Conservation (phyloP, 2,329 filamentous ascomycete genomes). For the Ustulina deusta region DNA sequence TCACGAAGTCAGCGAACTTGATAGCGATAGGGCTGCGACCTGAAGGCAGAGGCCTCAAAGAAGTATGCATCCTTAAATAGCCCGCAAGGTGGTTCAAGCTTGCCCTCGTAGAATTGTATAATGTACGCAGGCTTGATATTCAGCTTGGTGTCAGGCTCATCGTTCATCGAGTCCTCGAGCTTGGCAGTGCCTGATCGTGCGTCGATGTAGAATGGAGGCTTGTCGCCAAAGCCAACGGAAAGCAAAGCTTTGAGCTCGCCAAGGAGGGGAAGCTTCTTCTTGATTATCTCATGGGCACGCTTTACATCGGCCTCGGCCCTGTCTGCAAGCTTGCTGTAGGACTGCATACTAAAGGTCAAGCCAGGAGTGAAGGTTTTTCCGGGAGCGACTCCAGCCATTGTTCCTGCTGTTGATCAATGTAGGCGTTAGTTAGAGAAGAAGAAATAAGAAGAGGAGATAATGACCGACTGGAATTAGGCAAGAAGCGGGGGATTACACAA, state of each 20-base stretch:
- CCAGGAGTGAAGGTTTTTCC: background rate
- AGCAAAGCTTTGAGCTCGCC: background rate
- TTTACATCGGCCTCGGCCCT: background rate
- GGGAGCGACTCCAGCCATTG: background rate
- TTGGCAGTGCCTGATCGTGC: background rate
- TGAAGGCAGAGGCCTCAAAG: background rate
- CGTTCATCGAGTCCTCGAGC: background rate
- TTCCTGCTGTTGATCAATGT: background rate
- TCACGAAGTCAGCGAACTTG: background rate
- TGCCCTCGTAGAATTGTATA: background rate
- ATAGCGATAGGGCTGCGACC: background rate
- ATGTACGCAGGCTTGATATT: background rate
- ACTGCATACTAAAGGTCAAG: background rate
- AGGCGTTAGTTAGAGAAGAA: too few species aligned
- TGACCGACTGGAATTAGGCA: too few species aligned
- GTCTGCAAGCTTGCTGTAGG: background rate
- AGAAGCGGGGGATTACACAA: too few species aligned
- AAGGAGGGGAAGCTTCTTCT: background rate
- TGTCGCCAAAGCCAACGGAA: background rate
- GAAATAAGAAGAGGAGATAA: background rate
- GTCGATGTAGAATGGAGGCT: background rate
- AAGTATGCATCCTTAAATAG: background rate
- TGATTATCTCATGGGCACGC: background rate
- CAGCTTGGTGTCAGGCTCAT: background rate
- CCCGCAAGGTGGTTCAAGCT: background rate